Evolutionary conservation across 1,139 yeast species (phyloP).

Genomic region (Meyerozyma sp.): DNA sequence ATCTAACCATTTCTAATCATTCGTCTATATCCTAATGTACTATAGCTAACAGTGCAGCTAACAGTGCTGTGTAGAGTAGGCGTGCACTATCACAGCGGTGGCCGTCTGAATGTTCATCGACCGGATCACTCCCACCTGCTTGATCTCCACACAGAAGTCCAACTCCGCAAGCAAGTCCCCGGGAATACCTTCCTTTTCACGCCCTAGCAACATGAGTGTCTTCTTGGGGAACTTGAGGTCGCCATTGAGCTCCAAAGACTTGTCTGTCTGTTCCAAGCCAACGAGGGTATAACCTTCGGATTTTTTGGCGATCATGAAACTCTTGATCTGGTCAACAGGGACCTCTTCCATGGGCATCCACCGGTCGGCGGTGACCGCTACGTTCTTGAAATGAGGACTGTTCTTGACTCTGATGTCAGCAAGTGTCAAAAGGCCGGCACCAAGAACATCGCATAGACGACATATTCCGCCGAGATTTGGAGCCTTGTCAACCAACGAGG

Average conservation of each 20-base stretch:
- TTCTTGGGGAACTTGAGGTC: slow-evolving; percentile 71
- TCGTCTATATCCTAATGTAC: slow-evolving; percentile 3
- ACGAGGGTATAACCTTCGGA: slow-evolving; percentile 78
- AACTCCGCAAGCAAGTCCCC: slow-evolving; percentile 78
- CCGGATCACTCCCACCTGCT: slow-evolving; percentile 86
- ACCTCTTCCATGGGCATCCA: slow-evolving; percentile 97
- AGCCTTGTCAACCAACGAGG: slow-evolving; percentile 85
- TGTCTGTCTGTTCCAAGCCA: slow-evolving; percentile 91
- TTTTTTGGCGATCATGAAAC: slow-evolving; percentile 60
- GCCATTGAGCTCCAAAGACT: slow-evolving; percentile 62
- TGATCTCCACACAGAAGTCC: slow-evolving; percentile 84
- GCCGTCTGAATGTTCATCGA: slow-evolving; percentile 98
- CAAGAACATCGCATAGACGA: slow-evolving; percentile 84
- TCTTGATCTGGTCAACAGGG: slow-evolving; percentile 45
- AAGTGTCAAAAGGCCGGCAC: slow-evolving; percentile 78
- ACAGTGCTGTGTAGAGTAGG: slow-evolving; percentile 76
- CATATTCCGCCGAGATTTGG: slow-evolving; percentile 95
- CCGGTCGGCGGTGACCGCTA: slow-evolving; percentile 89
- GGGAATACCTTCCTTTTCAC: slow-evolving; percentile 88
- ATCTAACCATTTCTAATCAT: not conserved
- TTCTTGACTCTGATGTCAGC: slow-evolving; percentile 61
- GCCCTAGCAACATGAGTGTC: slow-evolving; percentile 73
- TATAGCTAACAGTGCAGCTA: slow-evolving; percentile 38
- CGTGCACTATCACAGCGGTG: slow-evolving; percentile 88
- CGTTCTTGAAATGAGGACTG: slow-evolving; percentile 71